phyloP scores from a whole-genome alignment of 306 rosid genomes.

The Glycine latifolia region DNA sequence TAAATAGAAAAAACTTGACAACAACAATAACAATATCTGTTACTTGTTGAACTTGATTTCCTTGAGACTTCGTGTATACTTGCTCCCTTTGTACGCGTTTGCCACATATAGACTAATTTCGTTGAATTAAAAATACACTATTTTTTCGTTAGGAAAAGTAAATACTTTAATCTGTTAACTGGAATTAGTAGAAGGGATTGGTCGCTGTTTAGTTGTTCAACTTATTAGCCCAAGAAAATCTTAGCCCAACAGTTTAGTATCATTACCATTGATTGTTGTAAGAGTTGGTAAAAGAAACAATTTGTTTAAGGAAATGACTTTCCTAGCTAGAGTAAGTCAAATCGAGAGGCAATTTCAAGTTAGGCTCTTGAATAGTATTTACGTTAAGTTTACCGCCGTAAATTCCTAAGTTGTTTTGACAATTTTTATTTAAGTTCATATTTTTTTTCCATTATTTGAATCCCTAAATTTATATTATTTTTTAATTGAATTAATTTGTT shows the following conservation, averaged over 20 bases:
- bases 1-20: conserved; percentile 28
- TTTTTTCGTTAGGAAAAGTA: conserved; percentile 9
- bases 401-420: too few relatives aligned
- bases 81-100: conserved; percentile 11
- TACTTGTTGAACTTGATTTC: conserved; percentile 48
- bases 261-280: conserved; percentile 33
- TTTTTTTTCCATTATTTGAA: too few relatives aligned
- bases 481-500: too few relatives aligned
- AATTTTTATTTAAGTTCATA: too few relatives aligned
- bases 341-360: not conserved
- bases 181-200: conserved; percentile 38
- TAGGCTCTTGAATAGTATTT: too few relatives aligned
- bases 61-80: conserved; percentile 37
- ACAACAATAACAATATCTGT: conserved; percentile 39
- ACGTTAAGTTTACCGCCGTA: too few relatives aligned
- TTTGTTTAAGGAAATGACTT: conserved; percentile 2
- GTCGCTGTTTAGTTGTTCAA: conserved; percentile 48
- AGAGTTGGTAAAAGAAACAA: conserved; percentile 42
- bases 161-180: conserved; percentile 6
- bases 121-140: conserved; percentile 27
- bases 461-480: too few relatives aligned
- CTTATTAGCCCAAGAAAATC: conserved; percentile 34
- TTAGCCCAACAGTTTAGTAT: conserved; percentile 7
- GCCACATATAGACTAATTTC: conserved; percentile 17
- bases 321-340: not conserved